Evolutionary conservation across 2,329 filamentous ascomycete species (phyloP).

Genomic region (Fusarium sp.): DNA sequence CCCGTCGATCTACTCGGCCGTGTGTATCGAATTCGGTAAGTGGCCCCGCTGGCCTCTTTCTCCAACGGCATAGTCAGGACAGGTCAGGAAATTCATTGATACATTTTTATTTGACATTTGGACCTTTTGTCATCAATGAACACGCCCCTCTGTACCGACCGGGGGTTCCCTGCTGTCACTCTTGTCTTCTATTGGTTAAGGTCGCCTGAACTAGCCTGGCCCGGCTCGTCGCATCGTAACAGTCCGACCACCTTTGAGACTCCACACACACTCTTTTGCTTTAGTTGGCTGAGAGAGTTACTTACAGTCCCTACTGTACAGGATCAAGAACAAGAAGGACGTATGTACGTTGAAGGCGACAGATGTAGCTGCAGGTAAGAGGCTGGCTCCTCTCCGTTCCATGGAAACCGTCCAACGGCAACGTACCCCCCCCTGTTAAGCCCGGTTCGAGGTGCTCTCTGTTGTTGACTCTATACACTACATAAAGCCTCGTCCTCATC

Average conservation of each 20-base stretch:
- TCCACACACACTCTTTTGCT: conserved; percentile 21
- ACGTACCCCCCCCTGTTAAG: background rate
- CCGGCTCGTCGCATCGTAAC: conserved; percentile 43
- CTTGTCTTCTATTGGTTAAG: conserved; percentile 30
- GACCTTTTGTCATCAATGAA: conserved; percentile 13
- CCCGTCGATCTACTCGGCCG: conserved; percentile 44
- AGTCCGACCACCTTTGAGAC: conserved; percentile 13
- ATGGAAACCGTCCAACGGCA: conserved; percentile 16
- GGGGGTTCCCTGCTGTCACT: conserved; percentile 28
- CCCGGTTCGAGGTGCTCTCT: background rate
- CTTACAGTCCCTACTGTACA: background rate
- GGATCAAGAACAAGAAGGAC: conserved; percentile 23
- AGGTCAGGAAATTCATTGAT: background rate
- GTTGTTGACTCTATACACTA: conserved; percentile 31
- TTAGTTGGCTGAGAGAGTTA: background rate
- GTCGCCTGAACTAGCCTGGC: background rate
- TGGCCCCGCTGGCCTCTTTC: conserved; percentile 21
- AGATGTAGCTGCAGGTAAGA: conserved; percentile 15
- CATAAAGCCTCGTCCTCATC: conserved; percentile 49
- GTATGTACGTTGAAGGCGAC: background rate
- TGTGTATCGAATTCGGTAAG: conserved; percentile 45
- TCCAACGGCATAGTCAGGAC: conserved; percentile 8
- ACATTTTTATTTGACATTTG: conserved; percentile 3
- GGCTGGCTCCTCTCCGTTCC: conserved; percentile 19
- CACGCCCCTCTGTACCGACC: background rate